Base-by-base conservation (phyloP, 2,329 filamentous ascomycete genomes). In the Rhynchosporium graminicola region DNA sequence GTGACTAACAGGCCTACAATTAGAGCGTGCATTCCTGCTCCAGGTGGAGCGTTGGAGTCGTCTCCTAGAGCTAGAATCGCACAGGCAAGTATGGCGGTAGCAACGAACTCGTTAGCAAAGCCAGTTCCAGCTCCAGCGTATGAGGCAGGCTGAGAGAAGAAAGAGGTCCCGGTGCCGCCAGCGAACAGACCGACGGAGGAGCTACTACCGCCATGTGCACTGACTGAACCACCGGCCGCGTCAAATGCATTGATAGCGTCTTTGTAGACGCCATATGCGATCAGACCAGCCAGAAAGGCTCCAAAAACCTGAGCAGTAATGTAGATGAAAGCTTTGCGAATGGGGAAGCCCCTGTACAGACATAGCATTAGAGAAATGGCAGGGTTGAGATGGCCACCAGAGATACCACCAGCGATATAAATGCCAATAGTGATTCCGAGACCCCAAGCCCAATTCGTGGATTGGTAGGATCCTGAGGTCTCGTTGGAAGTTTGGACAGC, bases 321-420 rank as follows among this genome's bases (percentile, higher is more conserved):
- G 69, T 84, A 85, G 6, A 79, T 74, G 3, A 79, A 74, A 33
- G 82, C 77, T 71, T 82, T 80, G 10, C 76, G 71, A 66, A 80
- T 79, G 0, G 82, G 83, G 36, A 85, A 83, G 2, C 80, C 80
- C 48, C 81, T 79, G 67, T 77, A 83, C 65, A 80, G 76, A 72
- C 75, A 80, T 12, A 80, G 71, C 73, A 80, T 77, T 3, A 77
- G 70, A 2, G 78, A 79, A 38, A 80, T 74, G 8, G 75, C 72
- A 0, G 78, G 79, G 56, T 80, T 80, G 20, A 80, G 72, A 59
- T 80, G 78, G 3, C 77, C 79, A 58, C 79, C 78, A 4, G 78
- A 80, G 20, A 80, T 76, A 59, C 78, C 79, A 75, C 78, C 78
- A 26, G 76, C 78, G 42, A 80, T 76, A 63, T 80, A 80, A 65